Base-by-base conservation (phyloP, 1,284 basidiomycete species). In the Agroathelia rolfsii region DNA sequence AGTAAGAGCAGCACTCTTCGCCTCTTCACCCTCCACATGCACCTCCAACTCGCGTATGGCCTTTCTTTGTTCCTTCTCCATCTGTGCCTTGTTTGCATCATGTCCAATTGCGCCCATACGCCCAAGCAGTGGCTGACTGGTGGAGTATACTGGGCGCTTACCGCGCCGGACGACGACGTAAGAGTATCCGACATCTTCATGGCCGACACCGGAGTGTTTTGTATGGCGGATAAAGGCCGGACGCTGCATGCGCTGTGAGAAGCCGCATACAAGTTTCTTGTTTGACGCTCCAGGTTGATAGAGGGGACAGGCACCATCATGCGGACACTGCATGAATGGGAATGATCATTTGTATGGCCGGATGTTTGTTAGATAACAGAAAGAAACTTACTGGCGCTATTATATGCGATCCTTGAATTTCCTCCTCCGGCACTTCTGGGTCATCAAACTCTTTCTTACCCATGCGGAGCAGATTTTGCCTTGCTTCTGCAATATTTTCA, bases 151-250 rank as follows among this genome's bases (percentile, higher is more conserved):
- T 31, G 78, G 92, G 33, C 93, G 67, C 15, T 59, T 41, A 1
- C 93, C 94, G 24, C 89, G 71, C 19, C 77, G 76, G 33, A 99
- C 70, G 17, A 93, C 82, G 24, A 97, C 76, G 52, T 98, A 99
- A 12, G 88, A 88, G 52, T 92, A 96, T 18, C 74, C 76, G 22
- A 78, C 72, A 44, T 90, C 81, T 56, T 94, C 89, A 46, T 94
- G 85, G 2, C 86, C 87, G 22, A 71, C 56, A 19, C 72, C 72
- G 10, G 80, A 78, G 53, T 93, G 87, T 53, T 94, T 94, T 5
- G 92, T 96, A 42, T 66, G 70, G 20, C 90, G 78, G 24, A 90
- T 64, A 56, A 94, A 95, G 6, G 66, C 58, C 5, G 94, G 93
- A 10, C 87, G 71, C 50, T 93, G 86, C 24, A 94, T 60, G 30